Conservation (phyloP, 2,329 filamentous ascomycete genomes). For the Calonectria hongkongensis region DNA sequence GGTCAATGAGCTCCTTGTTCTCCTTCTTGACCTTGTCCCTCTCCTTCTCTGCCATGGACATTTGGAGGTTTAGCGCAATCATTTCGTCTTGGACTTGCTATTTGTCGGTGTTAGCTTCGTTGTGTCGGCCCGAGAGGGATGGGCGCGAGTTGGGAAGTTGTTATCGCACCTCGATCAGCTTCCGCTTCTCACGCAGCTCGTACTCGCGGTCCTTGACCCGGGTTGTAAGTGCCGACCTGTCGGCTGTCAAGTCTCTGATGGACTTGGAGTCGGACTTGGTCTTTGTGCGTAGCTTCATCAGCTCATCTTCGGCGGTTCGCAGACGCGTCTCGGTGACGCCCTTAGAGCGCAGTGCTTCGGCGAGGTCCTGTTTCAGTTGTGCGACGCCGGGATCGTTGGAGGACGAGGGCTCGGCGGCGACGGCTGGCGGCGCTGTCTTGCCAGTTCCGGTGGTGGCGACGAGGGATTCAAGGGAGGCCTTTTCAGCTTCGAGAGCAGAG, state of each 20-base stretch:
- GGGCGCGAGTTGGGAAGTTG: slow-evolving; percentile 1
- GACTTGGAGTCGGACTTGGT: slow-evolving; percentile 75
- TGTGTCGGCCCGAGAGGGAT: background rate
- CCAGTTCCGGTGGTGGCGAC: slow-evolving; percentile 51
- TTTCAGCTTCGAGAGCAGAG: slow-evolving; percentile 77
- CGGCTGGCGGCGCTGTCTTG: slow-evolving; percentile 42
- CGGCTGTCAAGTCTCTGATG: slow-evolving; percentile 77
- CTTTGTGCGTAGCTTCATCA: slow-evolving; percentile 77
- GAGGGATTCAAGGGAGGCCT: slow-evolving; percentile 62
- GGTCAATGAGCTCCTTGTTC: slow-evolving; percentile 90
- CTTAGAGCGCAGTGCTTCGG: slow-evolving; percentile 85
- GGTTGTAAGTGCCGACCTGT: slow-evolving; percentile 77
- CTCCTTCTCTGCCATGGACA: slow-evolving; percentile 89
- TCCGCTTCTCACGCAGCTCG: slow-evolving; percentile 88
- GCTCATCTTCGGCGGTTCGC: slow-evolving; percentile 76
- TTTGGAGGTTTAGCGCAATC: slow-evolving; percentile 88
- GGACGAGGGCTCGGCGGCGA: slow-evolving; percentile 40
- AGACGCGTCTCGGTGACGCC: slow-evolving; percentile 80
- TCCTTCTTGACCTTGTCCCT: slow-evolving; percentile 84
- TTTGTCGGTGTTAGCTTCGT: slow-evolving; percentile 40
- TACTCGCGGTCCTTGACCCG: slow-evolving; percentile 88
- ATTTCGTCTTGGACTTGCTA: slow-evolving; percentile 94
- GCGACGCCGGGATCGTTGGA: slow-evolving; percentile 60
- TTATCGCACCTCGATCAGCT: slow-evolving; percentile 81
- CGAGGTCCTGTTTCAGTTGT: slow-evolving; percentile 81